Evolutionary conservation across 1,139 yeast species (phyloP), one percentile per base, ranked within the genome.

Genomic region (Blastobotrys malaysiensis): DNA sequence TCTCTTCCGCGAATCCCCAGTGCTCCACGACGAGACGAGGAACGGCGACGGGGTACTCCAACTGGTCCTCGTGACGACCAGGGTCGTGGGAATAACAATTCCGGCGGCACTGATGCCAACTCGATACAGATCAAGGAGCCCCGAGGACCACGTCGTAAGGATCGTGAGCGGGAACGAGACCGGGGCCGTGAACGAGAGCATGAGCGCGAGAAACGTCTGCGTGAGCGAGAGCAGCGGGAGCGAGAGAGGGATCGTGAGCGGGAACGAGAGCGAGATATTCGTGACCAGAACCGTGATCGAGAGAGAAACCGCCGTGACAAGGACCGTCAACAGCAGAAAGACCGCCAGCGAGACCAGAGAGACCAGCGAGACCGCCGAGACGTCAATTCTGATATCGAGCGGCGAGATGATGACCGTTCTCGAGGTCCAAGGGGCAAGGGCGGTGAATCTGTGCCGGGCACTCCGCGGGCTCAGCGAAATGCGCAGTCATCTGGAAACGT

Each of bases 1-100:
- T 59, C 63, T 1, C 46, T 61, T 9, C 63, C 63, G 2, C 55
- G 59, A 24, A 61, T 61, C 21, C 64, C 64, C 9, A 59, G 62
- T 9, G 60, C 61, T 13, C 59, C 62, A 24, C 51, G 59, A 22
- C 55, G 57, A 11, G 52, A 26, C 13, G 31, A 31, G 2, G 39
- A 31, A 11, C 39, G 39, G 7, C 14, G 39, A 3, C 39, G 39
- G 16, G 39, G 50, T 9, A 19, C 50, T 9, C 50, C 50, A 13
- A 48, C 43, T 3, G 50, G 50, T 2, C 50, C 50, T 9, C 26
- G 50, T n/a, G 45, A 39, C 9, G 48, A 46, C 13, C 31, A 13
- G n/a, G n/a, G n/a, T 13, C 22, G 22, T 20, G 46, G 13, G 4
- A 19, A 19, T 19, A 7, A 14, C 9, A 21, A 20, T 22, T 13